phyloP scores from a whole-genome alignment of 2,329 filamentous ascomycete genomes.

The Aspergillus sp. region DNA sequence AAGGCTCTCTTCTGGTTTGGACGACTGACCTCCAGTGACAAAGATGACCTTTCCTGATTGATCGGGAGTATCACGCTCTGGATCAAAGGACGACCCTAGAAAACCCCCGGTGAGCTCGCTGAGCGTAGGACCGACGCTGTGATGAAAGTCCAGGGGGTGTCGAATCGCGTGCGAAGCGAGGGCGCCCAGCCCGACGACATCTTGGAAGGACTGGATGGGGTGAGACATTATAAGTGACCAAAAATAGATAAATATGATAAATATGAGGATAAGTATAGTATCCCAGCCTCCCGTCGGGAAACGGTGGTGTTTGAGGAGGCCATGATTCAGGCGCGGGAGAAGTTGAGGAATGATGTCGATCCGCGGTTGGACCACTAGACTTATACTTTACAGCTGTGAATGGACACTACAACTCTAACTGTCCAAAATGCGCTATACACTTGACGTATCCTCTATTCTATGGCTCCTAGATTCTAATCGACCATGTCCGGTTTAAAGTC shows the following conservation, averaged over 20 bases:
- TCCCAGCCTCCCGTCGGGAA: background rate
- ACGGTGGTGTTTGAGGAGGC: too few relatives aligned
- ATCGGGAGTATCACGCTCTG: conserved; percentile 46
- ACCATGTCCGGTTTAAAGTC: background rate
- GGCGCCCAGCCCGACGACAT: background rate
- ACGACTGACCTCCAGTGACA: conserved; percentile 49
- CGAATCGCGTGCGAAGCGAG: conserved; percentile 15
- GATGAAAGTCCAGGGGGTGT: conserved; percentile 31
- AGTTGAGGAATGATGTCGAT: too few relatives aligned
- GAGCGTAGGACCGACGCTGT: conserved; percentile 35
- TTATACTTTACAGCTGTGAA: background rate
- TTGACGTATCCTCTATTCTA: background rate
- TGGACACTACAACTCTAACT: too few relatives aligned
- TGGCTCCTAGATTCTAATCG: background rate
- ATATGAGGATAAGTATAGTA: background rate
- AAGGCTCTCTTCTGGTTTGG: background rate
- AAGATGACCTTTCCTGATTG: conserved; percentile 52
- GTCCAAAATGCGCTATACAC: too few relatives aligned
- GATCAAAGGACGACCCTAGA: conserved; percentile 39
- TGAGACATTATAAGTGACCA: background rate
- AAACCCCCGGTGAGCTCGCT: conserved; percentile 36
- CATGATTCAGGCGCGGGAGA: too few relatives aligned
- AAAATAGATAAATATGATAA: background rate
- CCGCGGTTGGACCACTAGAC: background rate
- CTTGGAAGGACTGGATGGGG: conserved; percentile 6